Base-by-base conservation (phyloP, 2,329 filamentous ascomycete genomes). In the Apiospora arundinis region DNA sequence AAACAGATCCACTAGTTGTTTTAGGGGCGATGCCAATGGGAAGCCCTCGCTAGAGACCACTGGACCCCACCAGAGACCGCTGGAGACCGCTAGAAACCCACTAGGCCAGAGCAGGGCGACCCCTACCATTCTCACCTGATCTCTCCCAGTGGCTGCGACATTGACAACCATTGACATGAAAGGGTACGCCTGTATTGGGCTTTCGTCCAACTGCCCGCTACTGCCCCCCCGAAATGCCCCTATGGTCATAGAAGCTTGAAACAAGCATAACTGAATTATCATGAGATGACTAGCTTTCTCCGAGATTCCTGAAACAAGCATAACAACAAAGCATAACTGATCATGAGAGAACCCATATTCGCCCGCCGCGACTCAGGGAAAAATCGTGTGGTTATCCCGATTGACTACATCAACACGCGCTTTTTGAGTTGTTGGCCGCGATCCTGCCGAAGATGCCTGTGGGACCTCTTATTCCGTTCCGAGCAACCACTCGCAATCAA, bases 1-100 rank as follows among this genome's bases (percentile, higher is more conserved):
- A 63, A 63, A 40, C 56, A 63, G 56, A 63, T 40, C 56, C 56
- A 63, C 56, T 63, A 63, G 56, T 63, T 63, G 56, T 63, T 63
- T 63, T 63, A 63, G 56, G n/a, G 28, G 56, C 56, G 32, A 40
- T 63, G 23, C 32, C 32, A 63, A 40, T 63, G 56, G 28, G 56
- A 63, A n/a, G 56, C 28, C 18, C 4, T 63, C 18, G 32, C 11
- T 18, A 60, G 6, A 16, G 42, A 16, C 42, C 11, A 16, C 3
- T 4, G 14, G 42, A 14, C 42, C 12, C 42, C 42, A 16, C 42
- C 14, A 45, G 12, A 16, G 2, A 45, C 32, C 32, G 6, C 32
- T 32, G 32, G 32, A 32, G 32, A 32, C 32, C 18, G 32, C 11
- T 18, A 60, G 2, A 16, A 32, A 3, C 32, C 32, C 25, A n/a